These are phyloP conservation scores for Physcomitrium patens DNA, from an alignment of 225 moss, liverwort and hornwort genomes.

Conservation along the genomic window DNA sequence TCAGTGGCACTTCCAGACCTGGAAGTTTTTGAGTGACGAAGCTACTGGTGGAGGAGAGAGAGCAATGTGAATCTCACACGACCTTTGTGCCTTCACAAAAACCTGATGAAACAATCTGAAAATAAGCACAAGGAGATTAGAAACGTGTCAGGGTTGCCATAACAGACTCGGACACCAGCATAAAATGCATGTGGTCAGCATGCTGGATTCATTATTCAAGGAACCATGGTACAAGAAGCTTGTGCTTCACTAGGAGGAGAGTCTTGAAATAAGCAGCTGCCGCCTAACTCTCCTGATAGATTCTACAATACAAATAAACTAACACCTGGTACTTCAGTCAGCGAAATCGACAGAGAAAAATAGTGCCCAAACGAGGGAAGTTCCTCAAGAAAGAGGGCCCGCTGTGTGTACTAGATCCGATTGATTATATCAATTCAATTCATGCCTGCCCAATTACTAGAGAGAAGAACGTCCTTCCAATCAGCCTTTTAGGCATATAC, in stretches of 20 bases:
- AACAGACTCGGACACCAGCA: not conserved
- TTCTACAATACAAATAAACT: constrained; percentile 50
- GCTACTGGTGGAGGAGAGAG: too few species aligned
- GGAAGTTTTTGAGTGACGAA: too few species aligned
- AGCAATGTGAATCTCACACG: too few species aligned
- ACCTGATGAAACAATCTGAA: not conserved
- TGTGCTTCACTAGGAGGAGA: too few species aligned
- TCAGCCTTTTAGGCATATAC: constrained; percentile 30
- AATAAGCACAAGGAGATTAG: not conserved
- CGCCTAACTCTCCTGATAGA: constrained; percentile 19
- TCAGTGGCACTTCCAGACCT: too few species aligned
- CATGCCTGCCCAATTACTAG: constrained; percentile 29
- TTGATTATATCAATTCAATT: constrained; percentile 28
- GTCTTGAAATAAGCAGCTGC: too few species aligned
- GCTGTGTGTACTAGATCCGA: constrained; percentile 15
- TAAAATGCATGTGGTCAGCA: too few species aligned
- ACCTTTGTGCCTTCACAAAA: not conserved
- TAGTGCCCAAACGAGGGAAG: constrained; percentile 11
- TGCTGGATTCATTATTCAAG: too few species aligned
- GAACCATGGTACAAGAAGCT: too few species aligned
- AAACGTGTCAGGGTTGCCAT: not conserved
- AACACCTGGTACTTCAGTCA: constrained; percentile 40
- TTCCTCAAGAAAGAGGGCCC: constrained; percentile 19
- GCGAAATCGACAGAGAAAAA: constrained; percentile 48
- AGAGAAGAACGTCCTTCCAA: constrained; percentile 35